Conservation (phyloP, 2,329 filamentous ascomycete genomes). For the Claviceps spartinae region DNA sequence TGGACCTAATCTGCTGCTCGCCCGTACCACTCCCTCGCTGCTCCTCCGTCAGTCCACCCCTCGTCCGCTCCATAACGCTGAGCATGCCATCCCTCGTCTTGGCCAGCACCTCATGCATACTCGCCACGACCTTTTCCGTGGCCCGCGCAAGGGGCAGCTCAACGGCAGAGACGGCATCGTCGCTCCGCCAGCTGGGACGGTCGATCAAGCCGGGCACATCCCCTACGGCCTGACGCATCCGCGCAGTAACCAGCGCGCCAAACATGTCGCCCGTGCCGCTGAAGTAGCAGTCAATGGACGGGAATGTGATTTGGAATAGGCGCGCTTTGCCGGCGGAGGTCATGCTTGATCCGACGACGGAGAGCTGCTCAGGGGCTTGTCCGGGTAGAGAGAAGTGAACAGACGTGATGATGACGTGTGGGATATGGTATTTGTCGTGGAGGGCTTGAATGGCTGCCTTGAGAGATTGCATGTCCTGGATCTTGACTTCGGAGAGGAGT, state of each 20-base stretch:
- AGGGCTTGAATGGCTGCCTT: conserved; percentile 61
- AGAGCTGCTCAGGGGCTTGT: conserved; percentile 40
- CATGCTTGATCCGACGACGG: conserved; percentile 66
- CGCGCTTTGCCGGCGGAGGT: conserved; percentile 51
- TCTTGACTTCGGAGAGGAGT: conserved; percentile 71
- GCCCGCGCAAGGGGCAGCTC: conserved; percentile 75
- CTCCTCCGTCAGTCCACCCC: conserved; percentile 27
- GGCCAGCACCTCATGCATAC: conserved; percentile 76
- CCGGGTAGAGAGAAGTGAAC: conserved; percentile 52
- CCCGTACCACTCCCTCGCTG: conserved; percentile 38
- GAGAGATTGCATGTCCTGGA: conserved; percentile 60
- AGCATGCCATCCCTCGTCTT: conserved; percentile 54
- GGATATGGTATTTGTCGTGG: conserved; percentile 62
- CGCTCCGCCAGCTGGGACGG: conserved; percentile 58
- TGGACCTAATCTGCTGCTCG: conserved; percentile 55
- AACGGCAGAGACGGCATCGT: conserved; percentile 52
- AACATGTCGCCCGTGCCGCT: conserved; percentile 98
- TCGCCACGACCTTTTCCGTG: conserved; percentile 74
- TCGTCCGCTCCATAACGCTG: conserved; percentile 30
- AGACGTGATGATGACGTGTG: conserved; percentile 87
- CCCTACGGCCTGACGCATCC: conserved; percentile 70
- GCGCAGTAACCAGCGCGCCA: conserved; percentile 74
- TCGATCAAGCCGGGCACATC: conserved; percentile 31
- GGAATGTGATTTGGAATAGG: conserved; percentile 80
- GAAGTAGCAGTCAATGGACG: conserved; percentile 84